phyloP scores from a whole-genome alignment of 2,329 filamentous ascomycete species.

The Apiospora rasikravindrae region DNA sequence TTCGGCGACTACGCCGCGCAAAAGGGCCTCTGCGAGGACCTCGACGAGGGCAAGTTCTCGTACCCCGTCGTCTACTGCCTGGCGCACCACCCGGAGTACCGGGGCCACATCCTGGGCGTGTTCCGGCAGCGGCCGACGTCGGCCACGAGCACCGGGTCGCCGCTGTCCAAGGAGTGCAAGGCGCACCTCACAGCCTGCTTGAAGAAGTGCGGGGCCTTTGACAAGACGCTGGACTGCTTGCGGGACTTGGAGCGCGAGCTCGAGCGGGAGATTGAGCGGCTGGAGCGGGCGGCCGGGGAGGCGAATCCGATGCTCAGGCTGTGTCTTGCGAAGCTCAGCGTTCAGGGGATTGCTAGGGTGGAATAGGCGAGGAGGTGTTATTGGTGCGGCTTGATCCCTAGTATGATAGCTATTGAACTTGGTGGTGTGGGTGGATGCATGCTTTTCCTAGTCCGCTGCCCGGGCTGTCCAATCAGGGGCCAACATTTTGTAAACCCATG shows the following conservation, averaged over 20 bases:
- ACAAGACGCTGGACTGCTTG: background rate
- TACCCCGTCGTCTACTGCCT: conserved; percentile 9
- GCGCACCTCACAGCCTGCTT: background rate
- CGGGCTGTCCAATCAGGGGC: too few relatives aligned
- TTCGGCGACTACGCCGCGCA: background rate
- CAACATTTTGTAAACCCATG: too few relatives aligned
- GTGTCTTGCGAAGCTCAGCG: background rate
- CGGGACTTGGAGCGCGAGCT: background rate
- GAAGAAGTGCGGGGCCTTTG: background rate
- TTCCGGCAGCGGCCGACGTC: conserved; percentile 7
- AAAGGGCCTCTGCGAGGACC: conserved; percentile 10
- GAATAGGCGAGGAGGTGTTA: background rate
- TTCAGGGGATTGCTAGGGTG: background rate
- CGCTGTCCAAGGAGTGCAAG: conserved; percentile 12
- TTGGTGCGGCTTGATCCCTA: background rate
- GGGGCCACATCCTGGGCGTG: background rate
- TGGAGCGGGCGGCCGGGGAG: background rate
- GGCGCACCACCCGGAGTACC: conserved; percentile 2
- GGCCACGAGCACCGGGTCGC: background rate
- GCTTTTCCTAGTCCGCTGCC: too few relatives aligned
- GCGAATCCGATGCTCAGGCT: background rate
- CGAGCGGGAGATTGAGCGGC: background rate
- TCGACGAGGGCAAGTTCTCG: conserved; percentile 3
- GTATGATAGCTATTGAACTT: too few relatives aligned
- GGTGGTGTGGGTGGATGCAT: too few relatives aligned